phyloP scores from a whole-genome alignment of 2,329 filamentous ascomycete species.

The Amesomyces nigricolor region DNA sequence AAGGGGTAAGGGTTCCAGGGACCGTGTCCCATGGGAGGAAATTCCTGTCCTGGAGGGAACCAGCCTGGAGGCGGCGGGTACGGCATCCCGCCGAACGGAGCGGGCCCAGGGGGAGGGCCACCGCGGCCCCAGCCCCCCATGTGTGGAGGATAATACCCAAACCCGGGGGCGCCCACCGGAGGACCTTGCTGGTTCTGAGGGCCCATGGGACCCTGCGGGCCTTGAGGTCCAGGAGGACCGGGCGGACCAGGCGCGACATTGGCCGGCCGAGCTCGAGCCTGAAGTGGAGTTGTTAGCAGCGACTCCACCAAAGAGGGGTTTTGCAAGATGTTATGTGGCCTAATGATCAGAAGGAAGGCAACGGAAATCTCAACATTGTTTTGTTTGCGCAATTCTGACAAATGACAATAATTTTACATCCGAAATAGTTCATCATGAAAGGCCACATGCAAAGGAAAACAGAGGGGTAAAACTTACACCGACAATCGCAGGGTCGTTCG shows the following conservation, averaged over 20 bases:
- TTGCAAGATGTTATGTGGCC: conserved; percentile 24
- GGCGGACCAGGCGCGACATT: conserved; percentile 33
- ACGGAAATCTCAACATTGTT: conserved; percentile 94
- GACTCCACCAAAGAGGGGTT: conserved; percentile 25
- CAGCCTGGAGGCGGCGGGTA: conserved; percentile 68
- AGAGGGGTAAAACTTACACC: conserved; percentile 66
- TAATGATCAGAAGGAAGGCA: conserved; percentile 97
- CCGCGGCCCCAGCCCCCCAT: conserved; percentile 31
- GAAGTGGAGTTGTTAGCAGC: conserved; percentile 19
- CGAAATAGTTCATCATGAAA: conserved; percentile 84
- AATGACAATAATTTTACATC: conserved; percentile 73
- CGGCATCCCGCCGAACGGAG: conserved; percentile 58
- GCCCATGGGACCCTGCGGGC: conserved; percentile 16
- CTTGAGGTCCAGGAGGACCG: conserved; percentile 28
- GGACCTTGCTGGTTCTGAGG: conserved; percentile 24
- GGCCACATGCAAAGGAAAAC: conserved; percentile 30
- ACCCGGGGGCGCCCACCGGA: conserved; percentile 28
- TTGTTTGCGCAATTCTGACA: conserved; percentile 90
- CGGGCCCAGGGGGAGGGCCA: conserved; percentile 35
- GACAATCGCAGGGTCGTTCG: conserved; percentile 93
- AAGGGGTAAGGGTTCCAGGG: conserved; percentile 19
- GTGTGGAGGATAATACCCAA: conserved; percentile 29
- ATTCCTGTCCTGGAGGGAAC: conserved; percentile 72
- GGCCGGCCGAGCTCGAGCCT: conserved; percentile 37
- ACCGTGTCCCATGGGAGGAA: conserved; percentile 37